Conservation (phyloP, 345 rosid species). For the Gossypium arboreum region DNA sequence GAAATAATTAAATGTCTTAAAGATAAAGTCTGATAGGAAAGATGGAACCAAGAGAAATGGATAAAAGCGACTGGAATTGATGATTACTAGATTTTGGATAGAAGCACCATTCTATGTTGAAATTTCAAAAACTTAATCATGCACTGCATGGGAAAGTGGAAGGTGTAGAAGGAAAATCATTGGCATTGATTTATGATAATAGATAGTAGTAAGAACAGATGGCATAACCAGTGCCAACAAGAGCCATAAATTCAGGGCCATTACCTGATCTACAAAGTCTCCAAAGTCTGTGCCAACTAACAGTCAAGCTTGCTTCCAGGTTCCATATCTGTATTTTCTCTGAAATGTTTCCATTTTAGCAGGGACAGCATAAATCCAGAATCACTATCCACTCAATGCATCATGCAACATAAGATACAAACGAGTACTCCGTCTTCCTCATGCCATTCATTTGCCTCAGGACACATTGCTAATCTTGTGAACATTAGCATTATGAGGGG, state of each 20-base stretch:
- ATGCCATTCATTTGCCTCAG: not conserved
- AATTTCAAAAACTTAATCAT: not conserved
- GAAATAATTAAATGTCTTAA: not conserved
- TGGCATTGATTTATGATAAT: not conserved
- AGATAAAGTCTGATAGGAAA: not conserved
- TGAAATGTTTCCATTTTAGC: not conserved
- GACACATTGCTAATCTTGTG: not conserved
- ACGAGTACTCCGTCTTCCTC: not conserved
- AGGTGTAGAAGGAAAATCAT: not conserved
- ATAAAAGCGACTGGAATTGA: not conserved
- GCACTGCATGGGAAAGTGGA: not conserved
- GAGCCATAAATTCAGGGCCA: not conserved
- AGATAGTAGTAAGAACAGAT: slow-evolving; percentile 11
- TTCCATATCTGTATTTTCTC: not conserved
- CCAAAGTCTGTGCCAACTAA: not conserved
- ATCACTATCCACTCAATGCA: not conserved
- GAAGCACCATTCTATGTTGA: slow-evolving; percentile 2
- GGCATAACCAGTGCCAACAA: not conserved
- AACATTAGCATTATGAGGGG: not conserved
- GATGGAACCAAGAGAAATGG: not conserved
- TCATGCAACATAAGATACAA: not conserved
- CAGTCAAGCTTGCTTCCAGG: too few species aligned
- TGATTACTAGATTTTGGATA: not conserved
- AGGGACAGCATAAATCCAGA: not conserved
- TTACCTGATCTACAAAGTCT: not conserved